phyloP scores from a whole-genome alignment of 192 early-diverging fungal genomes.

The Coemansia sp. region DNA sequence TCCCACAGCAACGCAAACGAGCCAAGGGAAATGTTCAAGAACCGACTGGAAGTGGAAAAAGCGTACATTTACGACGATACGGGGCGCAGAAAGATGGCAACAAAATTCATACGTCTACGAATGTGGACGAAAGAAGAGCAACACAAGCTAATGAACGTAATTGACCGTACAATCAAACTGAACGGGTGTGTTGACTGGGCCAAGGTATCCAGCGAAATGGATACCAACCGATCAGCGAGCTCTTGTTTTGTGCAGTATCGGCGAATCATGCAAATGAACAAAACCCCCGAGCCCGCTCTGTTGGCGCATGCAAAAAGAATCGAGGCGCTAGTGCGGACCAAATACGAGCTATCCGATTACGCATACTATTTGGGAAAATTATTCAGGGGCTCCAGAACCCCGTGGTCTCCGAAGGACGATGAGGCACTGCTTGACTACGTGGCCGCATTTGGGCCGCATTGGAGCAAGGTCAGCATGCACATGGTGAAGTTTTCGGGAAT shows the following conservation, averaged over 20 bases:
- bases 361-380: not conserved
- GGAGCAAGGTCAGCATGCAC: not conserved
- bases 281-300: no score
- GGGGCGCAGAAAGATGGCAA: not conserved
- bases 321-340: no score
- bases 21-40: not conserved
- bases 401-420: slow-evolving; percentile 6
- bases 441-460: not conserved
- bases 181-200: not conserved
- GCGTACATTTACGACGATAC: not conserved
- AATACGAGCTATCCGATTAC: not conserved
- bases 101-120: not conserved
- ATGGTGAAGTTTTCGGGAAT: not conserved
- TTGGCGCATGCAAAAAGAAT: no score
- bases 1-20: no score
- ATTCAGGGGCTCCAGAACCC: no score
- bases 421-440: not conserved
- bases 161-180: not conserved
- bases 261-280: not conserved
- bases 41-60: not conserved
- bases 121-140: not conserved
- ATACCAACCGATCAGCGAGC: not conserved
- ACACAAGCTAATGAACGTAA: not conserved
- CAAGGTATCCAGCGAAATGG: not conserved
- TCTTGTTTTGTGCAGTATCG: not conserved